Conservation (phyloP, 345 rosid species). For the Barbarea vulgaris region DNA sequence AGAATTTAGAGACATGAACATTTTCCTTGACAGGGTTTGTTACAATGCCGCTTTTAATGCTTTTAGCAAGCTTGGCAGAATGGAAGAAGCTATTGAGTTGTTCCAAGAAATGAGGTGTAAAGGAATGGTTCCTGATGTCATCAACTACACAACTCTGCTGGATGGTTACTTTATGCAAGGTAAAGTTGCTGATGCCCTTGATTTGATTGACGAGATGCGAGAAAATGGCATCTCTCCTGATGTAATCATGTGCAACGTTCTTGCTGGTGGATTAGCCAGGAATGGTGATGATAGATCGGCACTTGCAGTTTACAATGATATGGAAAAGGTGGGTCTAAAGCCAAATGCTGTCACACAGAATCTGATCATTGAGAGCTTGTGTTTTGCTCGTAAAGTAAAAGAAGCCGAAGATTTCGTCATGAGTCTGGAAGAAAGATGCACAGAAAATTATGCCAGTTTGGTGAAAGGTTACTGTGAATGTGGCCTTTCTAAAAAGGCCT, state of each 20-base stretch:
- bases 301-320: conserved; percentile 38
- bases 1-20: conserved; percentile 42
- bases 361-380: conserved; percentile 68
- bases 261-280: conserved; percentile 57
- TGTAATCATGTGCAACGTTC: conserved; percentile 54
- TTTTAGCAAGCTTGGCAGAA: conserved; percentile 59
- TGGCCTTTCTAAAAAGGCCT: conserved; percentile 47
- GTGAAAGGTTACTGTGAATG: conserved; percentile 65
- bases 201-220: conserved; percentile 60
- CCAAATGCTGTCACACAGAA: conserved; percentile 53
- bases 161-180: conserved; percentile 63
- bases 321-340: conserved; percentile 51
- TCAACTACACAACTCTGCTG: conserved; percentile 74
- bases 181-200: conserved; percentile 47
- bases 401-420: conserved; percentile 59
- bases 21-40: conserved; percentile 61
- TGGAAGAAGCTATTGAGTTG: conserved; percentile 57
- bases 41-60: conserved; percentile 59
- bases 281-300: conserved; percentile 49
- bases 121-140: conserved; percentile 52
- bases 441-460: conserved; percentile 55
- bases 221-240: conserved; percentile 54
- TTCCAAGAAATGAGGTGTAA: conserved; percentile 61
- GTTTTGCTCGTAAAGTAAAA: conserved; percentile 60
- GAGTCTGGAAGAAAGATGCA: conserved; percentile 43